Evolutionary conservation across 75 land plant species (phyloP), one percentile per base, ranked within the genome.

Genomic region (Cunninghamia lanceolata): DNA sequence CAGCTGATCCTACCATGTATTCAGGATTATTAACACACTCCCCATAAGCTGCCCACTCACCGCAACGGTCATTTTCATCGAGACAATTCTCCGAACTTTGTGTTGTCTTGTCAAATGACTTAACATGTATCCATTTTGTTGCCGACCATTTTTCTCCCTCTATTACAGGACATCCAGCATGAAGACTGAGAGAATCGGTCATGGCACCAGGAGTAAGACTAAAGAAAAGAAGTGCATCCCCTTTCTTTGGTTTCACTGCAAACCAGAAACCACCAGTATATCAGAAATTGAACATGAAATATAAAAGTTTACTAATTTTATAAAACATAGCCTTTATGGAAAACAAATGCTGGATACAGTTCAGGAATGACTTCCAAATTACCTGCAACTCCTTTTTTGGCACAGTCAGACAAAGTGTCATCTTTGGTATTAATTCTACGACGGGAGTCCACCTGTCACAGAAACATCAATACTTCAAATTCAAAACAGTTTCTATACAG

Each of bases 61-160:
- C 94, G 73, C 99, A 97, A 45, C 86, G 87, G 2, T 90, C 92
- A 91, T 97, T 90, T 59, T 92, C 87, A 85, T 97, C 97, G 3
- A 80, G 77, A 83, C 99, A 97, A 2, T 54, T 86, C 2, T 87
- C 91, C 1, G 39, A 79, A 19, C 70, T 87, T 47, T 66, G 47
- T 47, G 74, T 63, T 56, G 84, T 88, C 88, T 90, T 94, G 88
- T 93, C 94, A 73, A 96, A 93, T 0, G 93, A 91, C 38, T 87
- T 89, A 10, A 96, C 98, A 86, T 91, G 95, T 50, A 96, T 94
- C 98, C 98, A 96, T 84, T 96, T 96, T 14, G 98, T 96, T 15
- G 94, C 96, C 2, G 95, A 96, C 93, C 94, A 96, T 63, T 96
- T 96, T 92, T 96, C 98, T 36, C 98, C 98, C 87, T 94, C 95